Conservation (phyloP, 2,329 filamentous ascomycete species). For the Aaosphaeria arxii region DNA sequence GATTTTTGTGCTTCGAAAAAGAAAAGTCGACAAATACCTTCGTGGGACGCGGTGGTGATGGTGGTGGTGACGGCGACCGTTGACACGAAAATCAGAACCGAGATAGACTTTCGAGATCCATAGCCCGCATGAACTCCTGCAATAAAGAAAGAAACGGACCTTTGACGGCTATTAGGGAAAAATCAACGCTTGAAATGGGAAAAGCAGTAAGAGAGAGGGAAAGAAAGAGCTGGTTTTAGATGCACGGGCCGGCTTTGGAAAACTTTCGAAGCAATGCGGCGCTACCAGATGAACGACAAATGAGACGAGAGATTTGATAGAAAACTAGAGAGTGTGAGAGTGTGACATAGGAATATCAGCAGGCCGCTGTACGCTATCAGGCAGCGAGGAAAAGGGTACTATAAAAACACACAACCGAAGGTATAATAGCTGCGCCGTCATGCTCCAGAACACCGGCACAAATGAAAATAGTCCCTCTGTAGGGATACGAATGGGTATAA, state of each 20-base stretch:
- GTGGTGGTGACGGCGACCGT: neutral
- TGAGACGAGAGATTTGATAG: too few relatives aligned
- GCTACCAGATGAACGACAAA: too few relatives aligned
- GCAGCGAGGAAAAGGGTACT: conserved; percentile 11
- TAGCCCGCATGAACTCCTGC: too few relatives aligned
- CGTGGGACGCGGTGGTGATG: neutral
- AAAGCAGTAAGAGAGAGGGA: neutral
- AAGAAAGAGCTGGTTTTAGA: neutral
- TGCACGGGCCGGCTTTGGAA: neutral
- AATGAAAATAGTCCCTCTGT: conserved; percentile 14
- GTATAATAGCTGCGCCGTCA: conserved; percentile 5
- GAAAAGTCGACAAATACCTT: too few relatives aligned
- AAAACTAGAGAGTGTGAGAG: too few relatives aligned
- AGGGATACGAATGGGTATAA: conserved; percentile 11
- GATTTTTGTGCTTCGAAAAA: too few relatives aligned
- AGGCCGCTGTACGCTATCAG: conserved; percentile 35
- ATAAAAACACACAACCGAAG: conserved; percentile 3
- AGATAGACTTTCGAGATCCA: too few relatives aligned
- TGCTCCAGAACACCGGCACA: conserved; percentile 12
- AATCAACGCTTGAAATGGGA: too few relatives aligned
- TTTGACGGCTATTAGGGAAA: too few relatives aligned
- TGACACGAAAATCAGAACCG: neutral
- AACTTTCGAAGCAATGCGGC: neutral
- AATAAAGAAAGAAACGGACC: too few relatives aligned
- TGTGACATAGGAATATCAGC: conserved; percentile 12